A percentile compares a stretch with the other conserved stretches of the same genome.
Conservation (phyloP, 129 eudicot genomes). For the Flaveria linearis region DNA sequence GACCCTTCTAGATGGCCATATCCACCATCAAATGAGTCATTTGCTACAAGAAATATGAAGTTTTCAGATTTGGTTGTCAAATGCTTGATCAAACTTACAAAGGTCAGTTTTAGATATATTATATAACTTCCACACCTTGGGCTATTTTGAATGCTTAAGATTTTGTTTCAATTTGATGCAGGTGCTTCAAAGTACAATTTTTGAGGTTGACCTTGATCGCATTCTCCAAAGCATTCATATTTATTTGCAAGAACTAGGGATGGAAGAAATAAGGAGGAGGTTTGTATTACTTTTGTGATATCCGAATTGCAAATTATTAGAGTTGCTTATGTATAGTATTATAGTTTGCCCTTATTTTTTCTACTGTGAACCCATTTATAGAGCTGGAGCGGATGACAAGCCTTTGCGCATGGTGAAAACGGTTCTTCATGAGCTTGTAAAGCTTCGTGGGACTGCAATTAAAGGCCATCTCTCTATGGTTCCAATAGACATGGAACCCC, state of each 20-base stretch:
- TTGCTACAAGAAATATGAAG: slow-evolving; percentile 69
- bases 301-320: neutral
- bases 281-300: slow-evolving; percentile 23
- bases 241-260: slow-evolving; percentile 95
- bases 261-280: slow-evolving; percentile 99
- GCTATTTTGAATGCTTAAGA: neutral
- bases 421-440: slow-evolving; percentile 96
- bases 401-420: slow-evolving; percentile 99
- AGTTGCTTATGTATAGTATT: neutral
- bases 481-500: slow-evolving; percentile 97
- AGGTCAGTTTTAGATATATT: slow-evolving; percentile 41
- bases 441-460: slow-evolving; percentile 95
- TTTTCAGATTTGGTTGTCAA: slow-evolving; percentile 93
- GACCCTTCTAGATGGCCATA: slow-evolving; percentile 95
- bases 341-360: slow-evolving; percentile 9
- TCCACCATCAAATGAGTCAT: slow-evolving; percentile 71
- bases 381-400: slow-evolving; percentile 99
- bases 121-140: neutral
- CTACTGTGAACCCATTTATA: slow-evolving; percentile 33
- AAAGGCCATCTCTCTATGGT: slow-evolving; percentile 99
- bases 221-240: slow-evolving; percentile 95
- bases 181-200: slow-evolving; percentile 93
- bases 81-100: slow-evolving; percentile 90
- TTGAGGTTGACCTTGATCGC: slow-evolving; percentile 93
- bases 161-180: slow-evolving; percentile 34